Conservation (phyloP, 192 early-diverging fungal genomes). For the Tieghemiomyces parasiticus region DNA sequence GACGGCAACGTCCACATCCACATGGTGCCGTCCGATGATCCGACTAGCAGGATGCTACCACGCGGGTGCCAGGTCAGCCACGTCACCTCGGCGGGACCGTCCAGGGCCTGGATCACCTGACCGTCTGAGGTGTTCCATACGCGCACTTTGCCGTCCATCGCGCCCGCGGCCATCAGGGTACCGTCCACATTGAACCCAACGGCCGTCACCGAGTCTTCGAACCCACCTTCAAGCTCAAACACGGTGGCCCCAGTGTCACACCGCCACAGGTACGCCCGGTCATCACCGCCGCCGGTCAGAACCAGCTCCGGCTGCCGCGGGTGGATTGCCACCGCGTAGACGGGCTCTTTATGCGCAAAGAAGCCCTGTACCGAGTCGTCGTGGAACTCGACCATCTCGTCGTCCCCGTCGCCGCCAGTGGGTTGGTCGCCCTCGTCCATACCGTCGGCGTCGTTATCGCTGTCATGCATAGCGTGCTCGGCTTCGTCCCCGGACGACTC, state of each 20-base stretch:
- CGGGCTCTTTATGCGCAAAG: conserved; percentile 79
- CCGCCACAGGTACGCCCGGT: conserved; percentile 80
- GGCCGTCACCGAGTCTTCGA: conserved; percentile 75
- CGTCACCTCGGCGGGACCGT: conserved; percentile 84
- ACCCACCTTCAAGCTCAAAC: conserved; percentile 46
- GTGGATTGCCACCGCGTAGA: conserved; percentile 72
- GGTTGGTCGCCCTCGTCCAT: conserved; percentile 34
- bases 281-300: conserved; percentile 83
- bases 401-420: conserved; percentile 31
- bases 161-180: conserved; percentile 69
- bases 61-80: conserved; percentile 96
- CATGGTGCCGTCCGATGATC: conserved; percentile 69
- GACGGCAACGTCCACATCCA: conserved; percentile 95
- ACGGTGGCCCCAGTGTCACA: conserved; percentile 66
- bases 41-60: conserved; percentile 82
- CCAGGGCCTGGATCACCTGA: conserved; percentile 45
- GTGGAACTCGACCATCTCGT: conserved; percentile 39
- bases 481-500: not conserved
- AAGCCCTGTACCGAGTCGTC: conserved; percentile 90
- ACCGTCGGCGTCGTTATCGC: conserved; percentile 17
- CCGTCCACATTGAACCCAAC: conserved; percentile 77
- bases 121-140: conserved; percentile 52
- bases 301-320: conserved; percentile 52
- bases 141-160: conserved; percentile 88
- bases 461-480: too few species aligned